Conservation (phyloP, 495 filamentous ascomycete genomes). For the Aspergillus haitiensis region DNA sequence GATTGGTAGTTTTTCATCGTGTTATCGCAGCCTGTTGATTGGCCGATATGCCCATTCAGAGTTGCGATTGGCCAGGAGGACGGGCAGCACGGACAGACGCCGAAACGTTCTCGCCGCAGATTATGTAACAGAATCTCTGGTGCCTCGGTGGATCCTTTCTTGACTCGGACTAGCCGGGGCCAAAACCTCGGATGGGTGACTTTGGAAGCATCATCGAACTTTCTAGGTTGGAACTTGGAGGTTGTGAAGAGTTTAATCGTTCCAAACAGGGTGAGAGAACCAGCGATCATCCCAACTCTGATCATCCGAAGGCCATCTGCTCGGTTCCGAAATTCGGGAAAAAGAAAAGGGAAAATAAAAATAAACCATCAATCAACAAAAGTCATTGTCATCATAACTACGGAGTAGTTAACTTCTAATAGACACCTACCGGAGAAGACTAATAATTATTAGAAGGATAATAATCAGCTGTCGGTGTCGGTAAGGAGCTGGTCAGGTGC, state of each 20-base stretch:
- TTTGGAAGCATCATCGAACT: slow-evolving; percentile 7
- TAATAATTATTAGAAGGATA: background rate
- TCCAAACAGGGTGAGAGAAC: background rate
- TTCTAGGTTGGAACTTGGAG: background rate
- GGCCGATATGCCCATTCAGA: background rate
- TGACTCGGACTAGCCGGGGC: background rate
- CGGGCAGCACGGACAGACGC: slow-evolving; percentile 25
- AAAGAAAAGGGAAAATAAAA: background rate
- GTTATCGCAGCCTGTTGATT: slow-evolving; percentile 26
- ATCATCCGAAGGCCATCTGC: background rate
- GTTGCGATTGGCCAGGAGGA: slow-evolving; percentile 22
- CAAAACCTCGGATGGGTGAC: background rate
- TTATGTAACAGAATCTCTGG: background rate
- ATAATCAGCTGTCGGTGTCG: background rate
- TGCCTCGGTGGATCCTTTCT: background rate
- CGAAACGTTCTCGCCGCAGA: slow-evolving; percentile 16
- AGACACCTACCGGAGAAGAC: background rate
- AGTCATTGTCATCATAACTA: no score
- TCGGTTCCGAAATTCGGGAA: background rate
- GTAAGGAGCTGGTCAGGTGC: background rate
- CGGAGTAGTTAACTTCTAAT: no score
- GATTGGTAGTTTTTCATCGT: slow-evolving; percentile 22
- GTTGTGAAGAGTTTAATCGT: background rate
- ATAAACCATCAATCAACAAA: background rate
- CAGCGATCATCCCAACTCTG: background rate